These are phyloP conservation scores for Macroventuria anomochaeta DNA, from an alignment of 2,329 filamentous ascomycete species.

Conservation along the genomic window DNA sequence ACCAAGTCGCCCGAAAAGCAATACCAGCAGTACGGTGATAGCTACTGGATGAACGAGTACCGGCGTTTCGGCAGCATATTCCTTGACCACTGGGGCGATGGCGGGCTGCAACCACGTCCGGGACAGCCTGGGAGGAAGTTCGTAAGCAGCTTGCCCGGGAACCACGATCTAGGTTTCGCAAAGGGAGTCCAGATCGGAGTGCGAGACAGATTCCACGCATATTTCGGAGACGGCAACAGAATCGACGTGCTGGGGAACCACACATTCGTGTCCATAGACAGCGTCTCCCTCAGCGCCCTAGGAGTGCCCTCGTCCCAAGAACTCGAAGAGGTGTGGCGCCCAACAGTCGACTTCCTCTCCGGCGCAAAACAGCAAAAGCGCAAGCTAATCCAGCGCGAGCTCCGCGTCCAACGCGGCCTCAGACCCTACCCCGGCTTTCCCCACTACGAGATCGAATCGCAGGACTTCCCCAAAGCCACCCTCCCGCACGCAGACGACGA, in stretches of 20 bases:
- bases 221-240: slow-evolving; percentile 89
- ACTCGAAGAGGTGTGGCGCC: slow-evolving; percentile 71
- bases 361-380: slow-evolving; percentile 69
- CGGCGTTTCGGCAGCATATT: slow-evolving; percentile 86
- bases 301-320: slow-evolving; percentile 60
- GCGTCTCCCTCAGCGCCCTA: slow-evolving; percentile 82
- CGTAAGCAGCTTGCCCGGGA: slow-evolving; percentile 86
- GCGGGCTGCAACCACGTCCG: slow-evolving; percentile 60
- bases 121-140: slow-evolving; percentile 76
- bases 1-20: slow-evolving; percentile 66
- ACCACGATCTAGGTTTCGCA: slow-evolving; percentile 93
- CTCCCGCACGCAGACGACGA: slow-evolving; percentile 49
- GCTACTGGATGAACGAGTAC: slow-evolving; percentile 88
- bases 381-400: slow-evolving; percentile 71
- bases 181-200: slow-evolving; percentile 81
- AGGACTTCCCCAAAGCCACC: slow-evolving; percentile 45
- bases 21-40: slow-evolving; percentile 77
- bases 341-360: slow-evolving; percentile 77
- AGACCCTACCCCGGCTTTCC: slow-evolving; percentile 61
- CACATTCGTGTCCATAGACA: slow-evolving; percentile 90
- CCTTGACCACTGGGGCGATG: slow-evolving; percentile 70
- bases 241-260: slow-evolving; percentile 94
- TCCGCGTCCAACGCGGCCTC: slow-evolving; percentile 70
- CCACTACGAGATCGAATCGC: slow-evolving; percentile 66
- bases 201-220: slow-evolving; percentile 81